phyloP scores from a whole-genome alignment of 805 yeast genomes.

The Ogataea wickerhamii region DNA sequence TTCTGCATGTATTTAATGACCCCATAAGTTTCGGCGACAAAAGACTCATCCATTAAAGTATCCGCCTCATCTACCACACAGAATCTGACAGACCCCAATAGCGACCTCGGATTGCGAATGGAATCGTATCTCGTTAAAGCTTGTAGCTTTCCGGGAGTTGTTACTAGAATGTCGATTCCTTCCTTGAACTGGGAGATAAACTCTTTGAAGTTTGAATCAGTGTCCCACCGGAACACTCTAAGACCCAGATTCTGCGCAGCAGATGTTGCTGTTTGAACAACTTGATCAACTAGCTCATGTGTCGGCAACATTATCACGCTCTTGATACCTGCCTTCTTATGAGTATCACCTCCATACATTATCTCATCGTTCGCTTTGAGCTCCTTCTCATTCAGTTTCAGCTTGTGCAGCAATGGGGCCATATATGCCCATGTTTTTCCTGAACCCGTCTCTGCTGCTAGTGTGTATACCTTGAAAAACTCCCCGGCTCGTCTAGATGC shows the following conservation, averaged over 20 bases:
- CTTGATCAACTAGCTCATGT: slow-evolving; percentile 82
- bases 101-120: slow-evolving; percentile 32
- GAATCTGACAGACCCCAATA: slow-evolving; percentile 46
- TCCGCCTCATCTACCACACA: slow-evolving; percentile 93
- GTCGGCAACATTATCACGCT: slow-evolving; percentile 85
- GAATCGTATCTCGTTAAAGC: slow-evolving; percentile 32
- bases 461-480: slow-evolving; percentile 57
- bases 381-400: slow-evolving; percentile 54
- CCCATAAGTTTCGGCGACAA: slow-evolving; percentile 60
- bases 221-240: slow-evolving; percentile 57
- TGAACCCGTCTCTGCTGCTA: slow-evolving; percentile 96
- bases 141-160: slow-evolving; percentile 76
- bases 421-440: slow-evolving; percentile 95
- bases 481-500: slow-evolving; percentile 34
- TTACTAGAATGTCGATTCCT: slow-evolving; percentile 73
- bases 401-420: slow-evolving; percentile 65
- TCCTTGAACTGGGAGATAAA: slow-evolving; percentile 44
- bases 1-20: slow-evolving; percentile 47
- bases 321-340: slow-evolving; percentile 45
- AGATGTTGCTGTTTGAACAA: slow-evolving; percentile 42
- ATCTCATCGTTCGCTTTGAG: slow-evolving; percentile 34
- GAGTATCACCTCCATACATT: slow-evolving; percentile 14
- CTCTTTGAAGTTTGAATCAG: slow-evolving; percentile 51
- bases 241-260: slow-evolving; percentile 37
- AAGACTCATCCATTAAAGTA: slow-evolving; percentile 79